Evolutionary conservation across 2,329 filamentous ascomycete species (phyloP).

Genomic region (Neofusicoccum laricinum): DNA sequence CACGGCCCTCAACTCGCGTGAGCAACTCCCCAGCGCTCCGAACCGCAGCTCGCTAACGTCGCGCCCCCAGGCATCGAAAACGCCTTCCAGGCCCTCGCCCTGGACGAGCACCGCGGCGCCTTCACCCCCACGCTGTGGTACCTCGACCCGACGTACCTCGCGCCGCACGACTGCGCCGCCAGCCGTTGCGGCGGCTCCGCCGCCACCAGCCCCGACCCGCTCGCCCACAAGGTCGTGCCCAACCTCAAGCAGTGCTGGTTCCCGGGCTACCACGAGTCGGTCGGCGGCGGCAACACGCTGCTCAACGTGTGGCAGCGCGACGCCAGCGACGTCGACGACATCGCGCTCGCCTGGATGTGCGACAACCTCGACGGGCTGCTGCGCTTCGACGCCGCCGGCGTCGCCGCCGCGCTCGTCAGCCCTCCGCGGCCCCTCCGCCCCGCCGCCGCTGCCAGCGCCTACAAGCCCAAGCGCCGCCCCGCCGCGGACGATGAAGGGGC

Average conservation of each 20-base stretch:
- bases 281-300: neutral
- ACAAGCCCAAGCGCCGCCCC: neutral
- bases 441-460: neutral
- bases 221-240: too few species aligned
- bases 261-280: conserved; percentile 38
- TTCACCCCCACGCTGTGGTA: conserved; percentile 55
- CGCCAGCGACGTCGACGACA: neutral
- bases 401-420: too few species aligned
- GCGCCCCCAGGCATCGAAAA: conserved; percentile 40
- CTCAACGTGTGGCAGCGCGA: neutral
- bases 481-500: too few species aligned
- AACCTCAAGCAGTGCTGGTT: conserved; percentile 54
- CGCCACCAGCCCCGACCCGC: too few species aligned
- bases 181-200: too few species aligned
- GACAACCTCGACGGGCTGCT: neutral
- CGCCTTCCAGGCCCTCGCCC: conserved; percentile 55
- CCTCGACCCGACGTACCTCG: conserved; percentile 22
- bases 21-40: neutral
- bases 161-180: too few species aligned
- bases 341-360: neutral
- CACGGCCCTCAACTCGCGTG: neutral
- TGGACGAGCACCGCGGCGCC: conserved; percentile 52
- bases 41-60: too few species aligned
- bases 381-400: neutral
- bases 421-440: too few species aligned